Conservation (phyloP, 106 monocot species). For the Dendrobium officinale region DNA sequence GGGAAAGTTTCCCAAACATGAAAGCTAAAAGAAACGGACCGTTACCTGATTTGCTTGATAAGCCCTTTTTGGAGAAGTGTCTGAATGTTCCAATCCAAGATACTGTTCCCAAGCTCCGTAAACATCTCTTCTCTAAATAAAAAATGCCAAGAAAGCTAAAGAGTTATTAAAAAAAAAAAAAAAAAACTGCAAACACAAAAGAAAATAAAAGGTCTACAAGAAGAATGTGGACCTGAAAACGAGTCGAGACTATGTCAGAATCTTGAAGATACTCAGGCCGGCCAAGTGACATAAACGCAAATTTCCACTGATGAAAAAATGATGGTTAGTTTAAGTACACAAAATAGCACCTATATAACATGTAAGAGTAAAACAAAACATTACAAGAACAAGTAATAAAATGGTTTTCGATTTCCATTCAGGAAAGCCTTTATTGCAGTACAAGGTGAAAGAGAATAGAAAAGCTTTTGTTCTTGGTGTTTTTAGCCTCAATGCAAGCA, state of each 20-base stretch:
- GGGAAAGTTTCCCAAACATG: too few relatives aligned
- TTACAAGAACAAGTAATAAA: not conserved
- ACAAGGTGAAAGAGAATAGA: too few relatives aligned
- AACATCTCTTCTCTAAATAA: constrained; percentile 29
- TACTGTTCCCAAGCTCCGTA: constrained; percentile 99
- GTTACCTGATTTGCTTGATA: constrained; percentile 32
- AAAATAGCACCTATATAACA: too few relatives aligned
- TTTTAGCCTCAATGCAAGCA: too few relatives aligned
- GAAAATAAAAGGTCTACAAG: not conserved
- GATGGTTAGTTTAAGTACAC: not conserved
- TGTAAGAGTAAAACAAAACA: too few relatives aligned
- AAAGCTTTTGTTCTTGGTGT: too few relatives aligned
- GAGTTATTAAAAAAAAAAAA: not conserved
- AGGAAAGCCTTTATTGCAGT: not conserved
- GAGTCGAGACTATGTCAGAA: constrained; percentile 59
- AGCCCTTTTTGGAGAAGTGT: constrained; percentile 81
- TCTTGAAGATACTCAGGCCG: constrained; percentile 92
- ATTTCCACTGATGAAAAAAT: constrained; percentile 66
- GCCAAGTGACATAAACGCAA: constrained; percentile 84
- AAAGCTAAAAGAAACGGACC: too few relatives aligned
- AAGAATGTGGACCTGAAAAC: constrained; percentile 54
- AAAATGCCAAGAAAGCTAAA: not conserved
- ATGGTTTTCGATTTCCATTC: too few relatives aligned
- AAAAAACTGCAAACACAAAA: not conserved
- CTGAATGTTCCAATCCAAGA: constrained; percentile 91